Base-by-base conservation (phyloP, 495 filamentous ascomycete species). In the Xylaria acuta region DNA sequence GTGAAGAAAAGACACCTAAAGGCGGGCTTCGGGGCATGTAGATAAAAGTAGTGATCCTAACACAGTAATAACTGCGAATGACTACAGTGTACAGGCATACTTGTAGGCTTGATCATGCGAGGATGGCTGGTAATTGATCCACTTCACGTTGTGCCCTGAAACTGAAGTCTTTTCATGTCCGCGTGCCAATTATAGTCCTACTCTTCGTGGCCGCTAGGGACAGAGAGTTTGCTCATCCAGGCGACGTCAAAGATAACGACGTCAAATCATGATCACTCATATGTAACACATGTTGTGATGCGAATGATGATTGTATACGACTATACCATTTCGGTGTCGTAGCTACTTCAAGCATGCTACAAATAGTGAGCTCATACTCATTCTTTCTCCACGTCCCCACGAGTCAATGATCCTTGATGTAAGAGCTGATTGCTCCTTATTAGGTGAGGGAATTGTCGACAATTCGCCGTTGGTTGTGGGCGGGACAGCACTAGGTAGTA, bases 361-460 rank as follows among this genome's bases (percentile, higher is more conserved):
- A 38, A 32, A 45, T 49, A 41, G 49, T 25, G 49, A 53, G 49
- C 49, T 67, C 51, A 59, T 38, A 56, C 8, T 5, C 38, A 18
- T 58, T 69, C 65, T 49, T 18, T 43, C 56, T 62, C 43, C 58
- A 54, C 58, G 45, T 51, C 41, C 20, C 68, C 69, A 54, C 47
- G 69, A 71, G 69, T 71, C 69, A 71, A 71, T 8, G 47, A 45
- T 34, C 12, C n/a, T 30, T 64, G 59, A 38, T 41, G 59, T 16
- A 40, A 49, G 30, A 36, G 20, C 64, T 34, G 64, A 67, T 22
- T n/a, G n/a, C n/a, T n/a, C n/a, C n/a, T n/a, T n/a, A n/a, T n/a
- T 45, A 53, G 45, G 20, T 38, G 68, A 69, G 68, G 68, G 58
- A 63, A 53, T 64, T 53, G 58, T 69, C 67, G n/a, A 60, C 32